A percentile compares a stretch with the other conserved stretches of the same genome.
phyloP scores from a whole-genome alignment of 2,329 filamentous ascomycete genomes.

The Tolypocladium guangdongense region DNA sequence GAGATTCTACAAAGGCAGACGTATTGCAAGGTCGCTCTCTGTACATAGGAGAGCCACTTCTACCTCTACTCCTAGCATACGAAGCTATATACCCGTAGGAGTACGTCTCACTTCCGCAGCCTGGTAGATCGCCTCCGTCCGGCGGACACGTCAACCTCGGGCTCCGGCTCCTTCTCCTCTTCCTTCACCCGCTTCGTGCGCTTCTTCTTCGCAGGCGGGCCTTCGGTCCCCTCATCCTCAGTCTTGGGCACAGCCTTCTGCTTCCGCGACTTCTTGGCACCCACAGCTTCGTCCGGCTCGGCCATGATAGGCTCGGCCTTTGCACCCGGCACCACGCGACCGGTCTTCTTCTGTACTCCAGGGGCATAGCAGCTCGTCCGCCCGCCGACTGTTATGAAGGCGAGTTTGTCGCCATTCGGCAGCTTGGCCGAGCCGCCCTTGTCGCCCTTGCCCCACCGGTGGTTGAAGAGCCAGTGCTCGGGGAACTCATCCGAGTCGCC shows the following conservation, averaged over 20 bases:
- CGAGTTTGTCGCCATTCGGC: conserved; percentile 76
- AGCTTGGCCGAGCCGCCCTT: conserved; percentile 56
- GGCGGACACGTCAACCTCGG: neutral
- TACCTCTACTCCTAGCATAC: neutral
- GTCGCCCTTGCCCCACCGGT: conserved; percentile 84
- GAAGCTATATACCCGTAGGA: neutral
- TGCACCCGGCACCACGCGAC: conserved; percentile 26
- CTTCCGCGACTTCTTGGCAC: conserved; percentile 14
- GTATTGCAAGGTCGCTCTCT: neutral
- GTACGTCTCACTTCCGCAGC: conserved; percentile 9
- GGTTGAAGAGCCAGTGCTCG: conserved; percentile 74
- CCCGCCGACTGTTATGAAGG: conserved; percentile 80
- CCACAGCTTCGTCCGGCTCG: conserved; percentile 3
- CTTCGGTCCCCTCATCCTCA: conserved; percentile 13
- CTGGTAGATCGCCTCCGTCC: conserved; percentile 17
- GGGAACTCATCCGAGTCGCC: conserved; percentile 81
- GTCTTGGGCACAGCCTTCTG: conserved; percentile 9
- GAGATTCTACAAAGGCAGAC: neutral
- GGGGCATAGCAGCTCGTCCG: conserved; percentile 86
- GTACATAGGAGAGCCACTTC: neutral
- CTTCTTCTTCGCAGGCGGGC: conserved; percentile 15
- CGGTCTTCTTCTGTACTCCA: conserved; percentile 70
- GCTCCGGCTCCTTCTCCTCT: conserved; percentile 11
- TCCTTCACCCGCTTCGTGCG: conserved; percentile 8
- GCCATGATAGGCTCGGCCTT: conserved; percentile 31